A percentile compares a stretch with the other conserved stretches of the same genome.
phyloP scores from a whole-genome alignment of 2,329 filamentous ascomycete genomes.

The Drechslera avenae region DNA sequence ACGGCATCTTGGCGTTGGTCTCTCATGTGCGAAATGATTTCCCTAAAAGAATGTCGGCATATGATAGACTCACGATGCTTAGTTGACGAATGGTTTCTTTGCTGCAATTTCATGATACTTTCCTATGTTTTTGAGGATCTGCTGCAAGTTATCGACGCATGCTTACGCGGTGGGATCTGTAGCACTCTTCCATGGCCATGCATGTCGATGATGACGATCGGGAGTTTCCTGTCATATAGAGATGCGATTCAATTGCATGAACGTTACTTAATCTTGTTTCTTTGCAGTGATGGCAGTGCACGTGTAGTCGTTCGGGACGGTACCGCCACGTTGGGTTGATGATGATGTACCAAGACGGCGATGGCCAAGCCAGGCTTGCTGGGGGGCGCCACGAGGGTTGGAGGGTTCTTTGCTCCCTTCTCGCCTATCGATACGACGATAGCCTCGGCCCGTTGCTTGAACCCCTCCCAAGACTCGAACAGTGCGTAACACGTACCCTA shows the following conservation, averaged over 20 bases:
- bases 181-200: slow-evolving; percentile 38
- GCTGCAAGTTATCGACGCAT: slow-evolving; percentile 45
- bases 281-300: slow-evolving; percentile 1
- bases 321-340: background rate
- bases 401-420: slow-evolving; percentile 4
- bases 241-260: slow-evolving; percentile 45
- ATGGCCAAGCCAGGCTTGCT: background rate
- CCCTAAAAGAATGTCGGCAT: slow-evolving; percentile 44
- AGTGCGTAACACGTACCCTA: slow-evolving; percentile 14
- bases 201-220: slow-evolving; percentile 47
- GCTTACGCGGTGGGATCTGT: slow-evolving; percentile 38
- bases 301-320: background rate
- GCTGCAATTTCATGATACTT: slow-evolving; percentile 42
- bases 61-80: slow-evolving; percentile 44
- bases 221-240: slow-evolving; percentile 49
- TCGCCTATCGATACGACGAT: slow-evolving; percentile 8
- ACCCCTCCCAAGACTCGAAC: slow-evolving; percentile 28
- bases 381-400: slow-evolving; percentile 11
- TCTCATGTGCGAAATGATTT: slow-evolving; percentile 49
- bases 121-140: slow-evolving; percentile 40
- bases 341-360: background rate
- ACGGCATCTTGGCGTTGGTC: slow-evolving; percentile 51
- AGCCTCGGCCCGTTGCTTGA: slow-evolving; percentile 33
- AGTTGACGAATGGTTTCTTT: slow-evolving; percentile 37
- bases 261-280: slow-evolving; percentile 23